These are phyloP conservation scores for Bryopsis sp. DNA, from an alignment of 139 green algal species.

Conservation along the genomic window DNA sequence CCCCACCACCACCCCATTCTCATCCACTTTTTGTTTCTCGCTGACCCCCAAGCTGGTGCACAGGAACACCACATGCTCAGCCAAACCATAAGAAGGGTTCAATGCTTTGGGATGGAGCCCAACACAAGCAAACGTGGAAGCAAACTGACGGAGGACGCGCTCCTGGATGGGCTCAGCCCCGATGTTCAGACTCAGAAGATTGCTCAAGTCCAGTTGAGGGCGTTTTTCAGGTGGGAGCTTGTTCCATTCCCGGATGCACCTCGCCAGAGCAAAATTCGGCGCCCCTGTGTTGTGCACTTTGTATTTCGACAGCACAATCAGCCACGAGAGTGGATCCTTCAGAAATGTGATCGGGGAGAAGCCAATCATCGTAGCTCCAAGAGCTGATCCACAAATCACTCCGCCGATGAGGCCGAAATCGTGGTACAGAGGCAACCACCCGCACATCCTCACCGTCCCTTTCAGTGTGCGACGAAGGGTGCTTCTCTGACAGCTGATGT, in stretches of 20 bases:
- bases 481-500: slow-evolving; percentile 3
- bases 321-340: slow-evolving; percentile 21
- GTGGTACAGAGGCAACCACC: slow-evolving; percentile 40
- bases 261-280: slow-evolving; percentile 26
- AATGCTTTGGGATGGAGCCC: slow-evolving; percentile 17
- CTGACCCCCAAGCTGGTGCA: neutral
- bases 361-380: no score
- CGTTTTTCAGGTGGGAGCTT: slow-evolving; percentile 4
- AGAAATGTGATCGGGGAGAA: slow-evolving; percentile 25
- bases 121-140: neutral
- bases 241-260: slow-evolving; percentile 2
- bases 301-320: slow-evolving; percentile 19
- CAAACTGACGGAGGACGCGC: slow-evolving; percentile 18
- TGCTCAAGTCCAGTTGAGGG: slow-evolving; percentile 10
- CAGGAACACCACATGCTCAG: slow-evolving; percentile 28
- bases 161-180: slow-evolving; percentile 16
- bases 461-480: neutral
- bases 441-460: slow-evolving; percentile 9
- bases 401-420: slow-evolving; percentile 44
- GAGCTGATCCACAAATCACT: no score
- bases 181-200: slow-evolving; percentile 7
- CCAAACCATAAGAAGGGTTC: slow-evolving; percentile 24
- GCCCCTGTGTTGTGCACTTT: slow-evolving; percentile 21
- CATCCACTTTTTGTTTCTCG: slow-evolving; percentile 13
- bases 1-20: slow-evolving; percentile 15